Evolutionary conservation across 208 protist genomes (phyloP).

Genomic region (Leishmania guyanensis): DNA sequence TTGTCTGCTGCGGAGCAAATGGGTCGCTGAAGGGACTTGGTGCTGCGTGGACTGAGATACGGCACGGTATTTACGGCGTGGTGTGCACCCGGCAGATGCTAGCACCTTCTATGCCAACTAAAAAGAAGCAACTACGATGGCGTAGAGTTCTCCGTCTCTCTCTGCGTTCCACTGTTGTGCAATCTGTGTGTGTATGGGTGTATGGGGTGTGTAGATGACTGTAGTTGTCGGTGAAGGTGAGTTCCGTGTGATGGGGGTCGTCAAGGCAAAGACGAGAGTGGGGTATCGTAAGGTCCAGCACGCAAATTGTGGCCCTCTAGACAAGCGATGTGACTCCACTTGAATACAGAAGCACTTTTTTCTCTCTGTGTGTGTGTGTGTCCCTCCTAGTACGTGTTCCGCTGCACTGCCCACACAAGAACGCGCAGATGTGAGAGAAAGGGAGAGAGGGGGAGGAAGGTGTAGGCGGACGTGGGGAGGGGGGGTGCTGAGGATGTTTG

Average conservation of each 20-base stretch:
- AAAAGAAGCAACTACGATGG: background rate
- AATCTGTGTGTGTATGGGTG: background rate
- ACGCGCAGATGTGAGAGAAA: background rate
- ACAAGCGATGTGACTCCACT: background rate
- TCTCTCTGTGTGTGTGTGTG: background rate
- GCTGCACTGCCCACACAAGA: background rate
- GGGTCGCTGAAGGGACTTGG: background rate
- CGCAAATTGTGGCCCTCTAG: background rate
- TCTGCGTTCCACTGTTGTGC: background rate
- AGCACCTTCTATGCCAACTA: background rate
- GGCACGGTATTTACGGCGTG: background rate
- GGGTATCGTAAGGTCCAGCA: background rate
- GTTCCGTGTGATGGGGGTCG: background rate
- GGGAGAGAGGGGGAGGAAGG: no score
- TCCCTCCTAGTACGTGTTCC: background rate
- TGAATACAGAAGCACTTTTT: background rate
- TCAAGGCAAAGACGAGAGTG: background rate
- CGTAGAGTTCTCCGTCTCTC: background rate
- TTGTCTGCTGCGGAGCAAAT: background rate
- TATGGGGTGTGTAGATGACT: background rate
- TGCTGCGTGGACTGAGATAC: background rate
- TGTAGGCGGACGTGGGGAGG: background rate
- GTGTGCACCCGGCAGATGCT: background rate
- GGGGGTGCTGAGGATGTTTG: background rate
- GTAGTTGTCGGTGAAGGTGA: background rate